Percentiles rank a stretch among this genome's conserved stretches.
These are phyloP conservation scores for Sporothrix sp. DNA, from an alignment of 2,329 filamentous ascomycete species.

Conservation along the genomic window DNA sequence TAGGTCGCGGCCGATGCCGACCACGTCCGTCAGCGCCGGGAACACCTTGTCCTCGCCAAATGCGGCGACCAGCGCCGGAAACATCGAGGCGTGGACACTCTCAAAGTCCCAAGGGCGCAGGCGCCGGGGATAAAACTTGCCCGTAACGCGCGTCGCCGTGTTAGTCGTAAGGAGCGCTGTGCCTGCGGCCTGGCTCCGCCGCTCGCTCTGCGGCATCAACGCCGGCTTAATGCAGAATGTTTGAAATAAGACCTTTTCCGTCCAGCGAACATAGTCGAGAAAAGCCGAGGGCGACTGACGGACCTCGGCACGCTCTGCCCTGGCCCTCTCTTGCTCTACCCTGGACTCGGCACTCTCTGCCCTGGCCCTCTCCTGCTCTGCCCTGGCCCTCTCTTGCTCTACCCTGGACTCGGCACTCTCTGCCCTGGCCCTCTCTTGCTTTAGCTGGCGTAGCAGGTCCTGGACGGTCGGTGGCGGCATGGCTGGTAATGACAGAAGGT, in stretches of 20 bases:
- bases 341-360: background rate
- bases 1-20: slow-evolving; percentile 1
- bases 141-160: background rate
- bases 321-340: too few species aligned
- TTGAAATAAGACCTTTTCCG: background rate
- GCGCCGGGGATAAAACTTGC: slow-evolving; percentile 5
- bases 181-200: background rate
- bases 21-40: background rate
- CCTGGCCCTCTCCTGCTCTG: background rate
- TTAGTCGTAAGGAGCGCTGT: background rate
- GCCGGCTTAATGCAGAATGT: background rate
- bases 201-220: background rate
- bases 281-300: background rate
- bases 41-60: background rate
- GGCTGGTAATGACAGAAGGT: background rate
- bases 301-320: background rate
- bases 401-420: too few species aligned
- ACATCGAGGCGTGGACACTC: background rate
- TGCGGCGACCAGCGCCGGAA: background rate
- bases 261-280: background rate
- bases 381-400: too few species aligned
- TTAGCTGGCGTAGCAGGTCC: background rate
- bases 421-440: background rate
- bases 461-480: background rate
- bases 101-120: slow-evolving; percentile 4